Conservation (phyloP, 2,329 filamentous ascomycete genomes). For the Ramichloridium luteum region DNA sequence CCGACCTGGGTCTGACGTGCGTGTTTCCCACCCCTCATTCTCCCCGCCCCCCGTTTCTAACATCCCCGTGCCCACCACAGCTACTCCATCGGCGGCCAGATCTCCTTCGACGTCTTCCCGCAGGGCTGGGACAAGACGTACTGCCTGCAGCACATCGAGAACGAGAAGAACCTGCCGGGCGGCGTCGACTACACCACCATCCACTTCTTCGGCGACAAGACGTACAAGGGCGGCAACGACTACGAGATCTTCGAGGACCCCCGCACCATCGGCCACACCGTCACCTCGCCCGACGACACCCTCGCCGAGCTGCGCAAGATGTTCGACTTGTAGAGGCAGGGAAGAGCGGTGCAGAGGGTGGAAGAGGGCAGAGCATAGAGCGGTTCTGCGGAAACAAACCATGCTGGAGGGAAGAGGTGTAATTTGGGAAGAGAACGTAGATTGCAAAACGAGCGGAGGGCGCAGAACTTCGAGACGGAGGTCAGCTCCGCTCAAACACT, state of each 20-base stretch:
- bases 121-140: constrained; percentile 98
- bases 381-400: too few species aligned
- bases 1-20: constrained; percentile 71
- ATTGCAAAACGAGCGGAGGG: too few species aligned
- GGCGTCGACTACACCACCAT: constrained; percentile 12
- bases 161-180: constrained; percentile 53
- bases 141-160: constrained; percentile 77
- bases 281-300: constrained; percentile 72
- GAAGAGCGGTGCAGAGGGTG: too few species aligned
- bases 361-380: too few species aligned
- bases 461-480: too few species aligned
- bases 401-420: too few species aligned
- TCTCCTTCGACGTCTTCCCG: constrained; percentile 97
- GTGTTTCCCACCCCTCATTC: too few species aligned
- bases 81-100: constrained; percentile 90
- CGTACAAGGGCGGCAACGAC: constrained; percentile 33
- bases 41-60: too few species aligned
- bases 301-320: constrained; percentile 66
- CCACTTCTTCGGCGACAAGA: constrained; percentile 79
- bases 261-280: constrained; percentile 74
- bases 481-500: too few species aligned
- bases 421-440: too few species aligned
- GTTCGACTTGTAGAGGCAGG: constrained; percentile 42
- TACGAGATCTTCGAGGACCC: constrained; percentile 62
- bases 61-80: too few species aligned